Conservation (phyloP, 495 filamentous ascomycete species). For the Penicillium cataractarum region DNA sequence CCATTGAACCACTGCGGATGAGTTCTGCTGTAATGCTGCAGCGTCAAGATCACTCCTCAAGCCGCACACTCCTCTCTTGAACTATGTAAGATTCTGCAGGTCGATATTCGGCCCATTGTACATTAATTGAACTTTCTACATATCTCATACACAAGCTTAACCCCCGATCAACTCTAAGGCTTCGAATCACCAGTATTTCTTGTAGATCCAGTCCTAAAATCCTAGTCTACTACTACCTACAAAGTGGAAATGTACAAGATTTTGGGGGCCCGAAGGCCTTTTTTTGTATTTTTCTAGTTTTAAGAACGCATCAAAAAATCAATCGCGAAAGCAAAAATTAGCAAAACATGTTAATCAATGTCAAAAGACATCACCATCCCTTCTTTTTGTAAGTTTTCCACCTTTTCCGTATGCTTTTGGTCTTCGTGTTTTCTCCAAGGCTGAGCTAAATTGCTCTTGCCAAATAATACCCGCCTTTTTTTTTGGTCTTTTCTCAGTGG, state of each 20-base stretch:
- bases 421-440: background rate
- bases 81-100: background rate
- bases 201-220: background rate
- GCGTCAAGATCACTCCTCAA: background rate
- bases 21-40: background rate
- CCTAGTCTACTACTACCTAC: background rate
- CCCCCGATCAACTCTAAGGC: background rate
- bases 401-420: background rate
- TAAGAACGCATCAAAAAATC: background rate
- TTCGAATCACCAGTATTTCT: background rate
- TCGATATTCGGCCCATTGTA: background rate
- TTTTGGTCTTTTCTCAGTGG: background rate
- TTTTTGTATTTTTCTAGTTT: constrained; percentile 6
- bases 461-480: no score
- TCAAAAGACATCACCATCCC: background rate
- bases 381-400: background rate
- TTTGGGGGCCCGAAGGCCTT: constrained; percentile 6
- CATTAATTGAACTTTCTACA: constrained; percentile 1
- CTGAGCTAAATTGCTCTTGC: no score
- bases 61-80: background rate
- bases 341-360: background rate
- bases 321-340: background rate
- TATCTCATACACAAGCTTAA: background rate
- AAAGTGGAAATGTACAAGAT: background rate
- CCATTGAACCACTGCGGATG: background rate